Base-by-base conservation (phyloP, 441 rosid species). In the Gossypium davidsonii region DNA sequence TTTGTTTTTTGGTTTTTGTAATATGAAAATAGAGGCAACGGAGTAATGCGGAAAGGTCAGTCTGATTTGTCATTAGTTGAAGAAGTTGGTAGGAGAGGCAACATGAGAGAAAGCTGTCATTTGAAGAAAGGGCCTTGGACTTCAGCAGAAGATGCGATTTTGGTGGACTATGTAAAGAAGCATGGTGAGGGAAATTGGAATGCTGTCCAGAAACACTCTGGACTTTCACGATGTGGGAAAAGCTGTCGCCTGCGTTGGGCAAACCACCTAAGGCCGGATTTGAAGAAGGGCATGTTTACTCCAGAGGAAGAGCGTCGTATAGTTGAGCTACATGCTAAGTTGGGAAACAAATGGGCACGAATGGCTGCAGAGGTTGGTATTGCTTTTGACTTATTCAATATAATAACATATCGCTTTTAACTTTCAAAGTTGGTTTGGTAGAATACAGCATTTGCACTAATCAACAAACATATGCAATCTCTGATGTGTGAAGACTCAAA, bases 171-270 rank as follows among this genome's bases (percentile, higher is more conserved):
- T 84, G 98, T 96, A 25, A 89, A 83, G 85, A 93, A 87, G 82
- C 97, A 96, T 23, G 98, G 97, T 2, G 99, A 96, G 79, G 99
- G 99, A 74, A 91, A 96, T 77, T 96, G 99, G 99, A 96, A 92
- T 85, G 89, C 94, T 72, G 96, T 93, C 59, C 99, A 93, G 86
- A 91, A 86, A 85, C 82, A 88, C 79, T 93, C 97, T 0, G 93
- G 94, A 62, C 85, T 96, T 57, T 86, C 84, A 8, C 93, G 98
- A 14, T 96, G 97, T 81, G 99, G 99, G 44, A 96, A 96, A 88
- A 96, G 99, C 87, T 93, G 99, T 74, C 87, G 99, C 59, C 78
- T 93, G 63, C 90, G 99, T 52, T 96, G 98, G 98, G 97, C 98
- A 67, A 96, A 96, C 80, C 99, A 96, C 81, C 83, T 96, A 23